phyloP scores from a whole-genome alignment of 73 alveolate genomes.

The Uronychia binucleata region DNA sequence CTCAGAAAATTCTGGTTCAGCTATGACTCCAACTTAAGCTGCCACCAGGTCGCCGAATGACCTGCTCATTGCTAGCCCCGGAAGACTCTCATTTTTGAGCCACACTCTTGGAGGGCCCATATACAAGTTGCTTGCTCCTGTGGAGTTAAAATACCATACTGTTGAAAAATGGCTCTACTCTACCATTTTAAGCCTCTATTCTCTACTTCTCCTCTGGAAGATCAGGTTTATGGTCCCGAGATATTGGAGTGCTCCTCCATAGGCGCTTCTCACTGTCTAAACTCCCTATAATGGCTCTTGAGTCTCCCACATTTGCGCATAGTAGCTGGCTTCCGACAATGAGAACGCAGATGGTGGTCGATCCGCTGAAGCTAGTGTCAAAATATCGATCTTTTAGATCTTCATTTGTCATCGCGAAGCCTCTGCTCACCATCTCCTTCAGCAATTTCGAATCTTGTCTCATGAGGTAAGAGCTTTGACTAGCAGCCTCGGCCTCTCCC shows the following conservation, averaged over 20 bases:
- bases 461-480: too few relatives aligned
- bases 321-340: conserved; percentile 60
- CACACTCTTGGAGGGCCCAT: conserved; percentile 14
- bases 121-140: background rate
- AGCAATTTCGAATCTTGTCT: too few relatives aligned
- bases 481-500: too few relatives aligned
- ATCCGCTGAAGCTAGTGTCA: conserved; percentile 29
- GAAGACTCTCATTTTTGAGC: conserved; percentile 8
- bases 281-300: conserved; percentile 68
- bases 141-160: background rate
- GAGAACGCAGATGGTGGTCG: conserved; percentile 52
- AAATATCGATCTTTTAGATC: background rate
- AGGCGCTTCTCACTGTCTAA: background rate
- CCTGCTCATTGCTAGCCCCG: conserved; percentile 25
- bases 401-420: background rate
- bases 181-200: conserved; percentile 41
- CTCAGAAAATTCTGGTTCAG: conserved; percentile 5
- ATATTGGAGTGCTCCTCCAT: conserved; percentile 19
- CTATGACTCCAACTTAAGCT: conserved; percentile 1
- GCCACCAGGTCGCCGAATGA: conserved; percentile 8
- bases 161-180: conserved; percentile 2
- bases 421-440: background rate
- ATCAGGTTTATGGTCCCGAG: conserved; percentile 65
- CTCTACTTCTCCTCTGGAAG: conserved; percentile 39
- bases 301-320: conserved; percentile 85